These are phyloP conservation scores for Halophytophthora batemanensis DNA, from an alignment of 352 stramenopile genomes.

Conservation along the genomic window DNA sequence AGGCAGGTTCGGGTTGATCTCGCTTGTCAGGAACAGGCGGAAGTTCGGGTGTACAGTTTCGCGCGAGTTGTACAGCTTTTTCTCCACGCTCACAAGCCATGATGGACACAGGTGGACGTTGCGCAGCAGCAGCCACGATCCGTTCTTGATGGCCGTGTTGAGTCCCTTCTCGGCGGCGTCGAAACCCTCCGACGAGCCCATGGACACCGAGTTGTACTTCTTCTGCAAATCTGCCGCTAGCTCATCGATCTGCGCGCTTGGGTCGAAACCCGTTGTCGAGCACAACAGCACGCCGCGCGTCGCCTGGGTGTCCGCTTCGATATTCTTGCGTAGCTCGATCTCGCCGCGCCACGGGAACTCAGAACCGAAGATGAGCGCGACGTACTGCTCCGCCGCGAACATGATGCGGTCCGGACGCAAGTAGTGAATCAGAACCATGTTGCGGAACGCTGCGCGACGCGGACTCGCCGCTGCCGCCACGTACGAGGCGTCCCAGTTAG, in stretches of 20 bases:
- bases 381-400: constrained; percentile 73
- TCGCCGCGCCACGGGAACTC: constrained; percentile 94
- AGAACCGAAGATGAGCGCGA: constrained; percentile 82
- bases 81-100: constrained; percentile 97
- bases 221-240: constrained; percentile 90
- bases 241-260: constrained; percentile 95
- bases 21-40: constrained; percentile 96
- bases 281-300: constrained; percentile 95
- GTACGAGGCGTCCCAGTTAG: constrained; percentile 49
- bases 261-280: constrained; percentile 97
- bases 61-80: constrained; percentile 92
- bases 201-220: constrained; percentile 96
- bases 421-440: constrained; percentile 79
- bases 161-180: constrained; percentile 94
- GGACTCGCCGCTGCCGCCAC: constrained; percentile 36
- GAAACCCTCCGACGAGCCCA: constrained; percentile 97
- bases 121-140: constrained; percentile 97
- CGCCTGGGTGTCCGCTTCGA: constrained; percentile 90
- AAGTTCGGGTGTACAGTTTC: constrained; percentile 75
- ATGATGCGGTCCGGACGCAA: constrained; percentile 89
- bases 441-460: constrained; percentile 71
- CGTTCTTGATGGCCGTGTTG: constrained; percentile 93
- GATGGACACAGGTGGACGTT: constrained; percentile 99
- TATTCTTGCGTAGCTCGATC: constrained; percentile 92
- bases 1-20: constrained; percentile 96